A percentile compares a stretch with the other conserved stretches of the same genome.
These are phyloP conservation scores for Sextonia rubra DNA, from an alignment of 164 flowering plant genomes.

Conservation along the genomic window DNA sequence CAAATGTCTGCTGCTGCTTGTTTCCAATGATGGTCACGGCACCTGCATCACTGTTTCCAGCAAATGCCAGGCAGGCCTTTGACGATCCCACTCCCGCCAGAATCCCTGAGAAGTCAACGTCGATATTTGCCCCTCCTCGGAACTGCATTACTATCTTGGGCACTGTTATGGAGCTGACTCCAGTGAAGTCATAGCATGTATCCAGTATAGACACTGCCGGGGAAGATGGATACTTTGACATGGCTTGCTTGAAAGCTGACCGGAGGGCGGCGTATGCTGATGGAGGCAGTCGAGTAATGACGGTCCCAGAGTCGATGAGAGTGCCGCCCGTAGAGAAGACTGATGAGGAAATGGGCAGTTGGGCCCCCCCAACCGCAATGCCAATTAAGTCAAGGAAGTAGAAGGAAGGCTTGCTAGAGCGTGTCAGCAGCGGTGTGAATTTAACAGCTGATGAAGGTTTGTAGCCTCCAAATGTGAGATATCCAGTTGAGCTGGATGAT, in stretches of 20 bases:
- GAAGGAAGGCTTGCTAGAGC: slow-evolving; percentile 16
- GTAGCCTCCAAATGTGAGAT: slow-evolving; percentile 30
- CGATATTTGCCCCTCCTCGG: slow-evolving; percentile 19
- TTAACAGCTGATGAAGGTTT: background rate
- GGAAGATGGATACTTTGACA: slow-evolving; percentile 43
- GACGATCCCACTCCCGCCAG: background rate
- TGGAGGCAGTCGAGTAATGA: slow-evolving; percentile 47
- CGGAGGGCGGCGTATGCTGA: slow-evolving; percentile 38
- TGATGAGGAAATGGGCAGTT: slow-evolving; percentile 14
- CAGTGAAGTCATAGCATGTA: slow-evolving; percentile 55
- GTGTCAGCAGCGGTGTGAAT: slow-evolving; percentile 21
- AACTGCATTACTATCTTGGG: slow-evolving; percentile 28
- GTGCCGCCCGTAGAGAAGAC: slow-evolving; percentile 25
- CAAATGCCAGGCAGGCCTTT: slow-evolving; percentile 40
- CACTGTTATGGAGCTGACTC: background rate
- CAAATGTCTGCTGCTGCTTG: slow-evolving; percentile 32
- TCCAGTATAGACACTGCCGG: slow-evolving; percentile 42
- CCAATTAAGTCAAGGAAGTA: slow-evolving; percentile 29
- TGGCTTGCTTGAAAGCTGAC: slow-evolving; percentile 30
- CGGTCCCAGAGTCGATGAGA: slow-evolving; percentile 59
- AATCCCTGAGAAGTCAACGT: slow-evolving; percentile 21
- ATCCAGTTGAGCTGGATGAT: slow-evolving; percentile 30
- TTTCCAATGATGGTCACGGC: slow-evolving; percentile 33
- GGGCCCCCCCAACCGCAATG: slow-evolving; percentile 27
- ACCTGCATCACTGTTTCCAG: slow-evolving; percentile 17